phyloP scores from a whole-genome alignment of 352 stramenopile species.

The Paralagenidium karlingii region DNA sequence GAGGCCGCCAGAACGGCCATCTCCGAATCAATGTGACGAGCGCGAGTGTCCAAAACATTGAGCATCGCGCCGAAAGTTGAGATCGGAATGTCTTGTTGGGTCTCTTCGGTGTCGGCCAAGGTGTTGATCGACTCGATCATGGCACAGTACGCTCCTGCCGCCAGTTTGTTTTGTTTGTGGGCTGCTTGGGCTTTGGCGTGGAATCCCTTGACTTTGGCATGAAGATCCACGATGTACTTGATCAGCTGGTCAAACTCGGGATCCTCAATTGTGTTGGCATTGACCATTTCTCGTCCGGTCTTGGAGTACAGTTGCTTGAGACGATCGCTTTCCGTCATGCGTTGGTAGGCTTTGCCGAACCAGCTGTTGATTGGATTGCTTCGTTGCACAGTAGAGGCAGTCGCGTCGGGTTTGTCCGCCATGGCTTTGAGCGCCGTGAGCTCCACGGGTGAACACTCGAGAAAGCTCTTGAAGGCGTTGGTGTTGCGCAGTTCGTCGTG shows the following conservation, averaged over 20 bases:
- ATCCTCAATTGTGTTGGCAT: constrained; percentile 43
- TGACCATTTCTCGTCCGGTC: constrained; percentile 24
- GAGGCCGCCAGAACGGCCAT: constrained; percentile 46
- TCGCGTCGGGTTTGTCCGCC: constrained; percentile 14
- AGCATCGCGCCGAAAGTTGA: constrained; percentile 36
- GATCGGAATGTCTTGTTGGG: constrained; percentile 32
- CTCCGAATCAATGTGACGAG: constrained; percentile 57
- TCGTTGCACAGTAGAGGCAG: constrained; percentile 37
- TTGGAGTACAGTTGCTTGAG: constrained; percentile 49
- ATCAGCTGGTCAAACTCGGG: constrained; percentile 45
- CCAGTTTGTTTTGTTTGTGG: constrained; percentile 55
- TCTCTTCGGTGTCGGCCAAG: constrained; percentile 54
- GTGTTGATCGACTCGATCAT: constrained; percentile 63
- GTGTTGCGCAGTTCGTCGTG: constrained; percentile 67
- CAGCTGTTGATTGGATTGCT: constrained; percentile 63
- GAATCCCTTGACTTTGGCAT: constrained; percentile 42
- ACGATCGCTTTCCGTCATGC: constrained; percentile 66
- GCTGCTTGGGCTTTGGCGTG: constrained; percentile 45
- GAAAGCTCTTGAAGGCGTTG: constrained; percentile 54
- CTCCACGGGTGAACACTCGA: constrained; percentile 63
- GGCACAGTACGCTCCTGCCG: constrained; percentile 66
- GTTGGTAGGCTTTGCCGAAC: constrained; percentile 75
- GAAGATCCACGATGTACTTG: constrained; percentile 53
- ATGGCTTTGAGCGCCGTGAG: constrained; percentile 56
- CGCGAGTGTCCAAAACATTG: constrained; percentile 55